phyloP scores from a whole-genome alignment of 345 rosid genomes.

The Gossypium mustelinum region DNA sequence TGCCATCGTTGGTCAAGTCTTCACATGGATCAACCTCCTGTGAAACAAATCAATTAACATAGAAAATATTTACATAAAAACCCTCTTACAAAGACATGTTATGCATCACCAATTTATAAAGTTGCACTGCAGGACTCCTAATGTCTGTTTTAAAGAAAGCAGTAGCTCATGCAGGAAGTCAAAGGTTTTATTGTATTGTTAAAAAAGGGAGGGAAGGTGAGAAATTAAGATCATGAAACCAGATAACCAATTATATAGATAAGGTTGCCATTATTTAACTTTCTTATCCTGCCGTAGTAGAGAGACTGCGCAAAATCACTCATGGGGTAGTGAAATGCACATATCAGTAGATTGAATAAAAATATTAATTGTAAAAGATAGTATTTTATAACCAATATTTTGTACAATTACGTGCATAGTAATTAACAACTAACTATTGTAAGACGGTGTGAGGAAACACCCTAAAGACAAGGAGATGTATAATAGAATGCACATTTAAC shows the following conservation, averaged over 20 bases:
- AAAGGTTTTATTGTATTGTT: background rate
- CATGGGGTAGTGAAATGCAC: background rate
- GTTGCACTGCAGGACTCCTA: background rate
- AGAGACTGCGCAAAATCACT: background rate
- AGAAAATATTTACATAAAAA: background rate
- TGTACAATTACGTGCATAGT: background rate
- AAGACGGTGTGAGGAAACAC: background rate
- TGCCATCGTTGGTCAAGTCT: conserved; percentile 86
- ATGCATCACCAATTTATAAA: background rate
- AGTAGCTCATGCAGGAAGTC: background rate
- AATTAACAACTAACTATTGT: background rate
- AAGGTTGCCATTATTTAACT: background rate
- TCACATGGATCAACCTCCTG: conserved; percentile 98
- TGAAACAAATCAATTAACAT: conserved; percentile 7
- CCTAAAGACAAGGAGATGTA: background rate
- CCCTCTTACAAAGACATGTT: background rate
- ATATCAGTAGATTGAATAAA: background rate
- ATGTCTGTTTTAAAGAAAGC: background rate
- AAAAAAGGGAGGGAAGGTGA: background rate
- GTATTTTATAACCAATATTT: background rate
- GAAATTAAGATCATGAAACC: background rate
- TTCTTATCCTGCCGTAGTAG: background rate
- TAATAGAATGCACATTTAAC: background rate
- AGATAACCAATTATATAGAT: background rate
- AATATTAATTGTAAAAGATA: background rate